Evolutionary conservation across 1,284 basidiomycete genomes (phyloP), one percentile per base, ranked within the genome.

Genomic region (Ceratobasidium sp.): DNA sequence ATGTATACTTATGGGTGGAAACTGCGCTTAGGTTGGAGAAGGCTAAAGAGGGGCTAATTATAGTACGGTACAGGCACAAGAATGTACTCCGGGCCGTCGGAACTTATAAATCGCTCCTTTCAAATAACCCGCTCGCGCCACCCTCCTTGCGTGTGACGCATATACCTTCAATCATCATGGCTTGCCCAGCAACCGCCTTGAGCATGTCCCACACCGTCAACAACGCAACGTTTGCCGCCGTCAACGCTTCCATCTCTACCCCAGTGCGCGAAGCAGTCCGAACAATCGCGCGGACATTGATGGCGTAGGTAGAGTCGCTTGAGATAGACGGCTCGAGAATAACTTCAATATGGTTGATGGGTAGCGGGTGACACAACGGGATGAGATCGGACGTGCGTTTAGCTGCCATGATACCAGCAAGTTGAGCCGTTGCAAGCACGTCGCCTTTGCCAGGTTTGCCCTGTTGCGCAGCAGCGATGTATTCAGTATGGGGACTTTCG

Each of bases 171-270:
- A 76, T 76, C 72, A 60, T 75, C 95, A 96, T 97, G 77, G 95
- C 92, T 83, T 89, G 90, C 23, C 95, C 95, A 3, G 93, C 94
- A 1, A 96, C 92, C 6, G 94, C 94, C 85, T 97, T 97, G 60
- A 95, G 88, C 95, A 97, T 97, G 83, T 97, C 96, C 95, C 95
- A 97, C 26, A 96, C 90, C 0, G 95, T 95, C 79, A 96, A 86
- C 58, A 94, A 88, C 3, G 92, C 92, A n/a, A 93, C 88, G 4
- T 91, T 93, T 15, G 94, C 94, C 26, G 92, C 93, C 28, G 93
- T 95, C 78, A 97, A 84, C n/a, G 95, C 96, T 86, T 97, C 95
- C 95, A 97, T 97, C 87, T 97, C 95, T 33, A 97, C 95, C 0
- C 95, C 95, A 5, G 95, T 96, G 83, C 91, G 92, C 1, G 94